Conservation (phyloP, 192 early-diverging fungal species). For the Coemansia reversa region DNA sequence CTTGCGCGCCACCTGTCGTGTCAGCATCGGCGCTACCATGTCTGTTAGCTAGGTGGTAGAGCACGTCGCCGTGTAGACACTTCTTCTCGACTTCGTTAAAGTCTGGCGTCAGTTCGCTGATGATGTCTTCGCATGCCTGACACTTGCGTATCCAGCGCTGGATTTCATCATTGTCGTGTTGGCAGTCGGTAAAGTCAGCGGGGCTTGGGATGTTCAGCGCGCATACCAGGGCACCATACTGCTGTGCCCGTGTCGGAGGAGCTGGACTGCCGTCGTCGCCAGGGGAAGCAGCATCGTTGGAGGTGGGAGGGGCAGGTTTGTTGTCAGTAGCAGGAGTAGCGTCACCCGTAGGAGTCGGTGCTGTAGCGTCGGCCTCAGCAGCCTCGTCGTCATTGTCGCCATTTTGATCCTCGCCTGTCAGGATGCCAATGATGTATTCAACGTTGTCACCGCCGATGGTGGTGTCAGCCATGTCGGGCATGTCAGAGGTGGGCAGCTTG, state of each 20-base stretch:
- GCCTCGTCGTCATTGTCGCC: neutral
- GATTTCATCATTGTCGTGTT: conserved; percentile 1
- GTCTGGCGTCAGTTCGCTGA: conserved; percentile 4
- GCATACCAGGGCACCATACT: neutral
- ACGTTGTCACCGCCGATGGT: conserved; percentile 5
- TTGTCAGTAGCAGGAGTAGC: no score
- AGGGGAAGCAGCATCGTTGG: neutral
- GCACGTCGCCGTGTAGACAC: neutral
- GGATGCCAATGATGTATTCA: conserved; percentile 7
- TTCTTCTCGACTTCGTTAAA: conserved; percentile 3
- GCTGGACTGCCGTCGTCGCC: neutral
- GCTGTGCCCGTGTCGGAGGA: neutral
- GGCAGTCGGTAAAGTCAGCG: conserved; percentile 5
- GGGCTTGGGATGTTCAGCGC: neutral
- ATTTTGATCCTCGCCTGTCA: neutral
- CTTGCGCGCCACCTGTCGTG: neutral
- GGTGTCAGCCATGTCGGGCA: neutral
- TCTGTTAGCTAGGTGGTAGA: neutral
- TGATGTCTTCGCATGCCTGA: no score
- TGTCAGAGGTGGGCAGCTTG: neutral
- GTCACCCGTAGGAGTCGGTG: neutral
- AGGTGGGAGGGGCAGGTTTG: no score
- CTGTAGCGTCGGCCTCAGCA: neutral
- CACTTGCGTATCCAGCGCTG: conserved; percentile 4
- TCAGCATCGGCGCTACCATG: neutral